Conservation (phyloP, 1,139 yeast genomes). For the Meyerozyma carpophila region DNA sequence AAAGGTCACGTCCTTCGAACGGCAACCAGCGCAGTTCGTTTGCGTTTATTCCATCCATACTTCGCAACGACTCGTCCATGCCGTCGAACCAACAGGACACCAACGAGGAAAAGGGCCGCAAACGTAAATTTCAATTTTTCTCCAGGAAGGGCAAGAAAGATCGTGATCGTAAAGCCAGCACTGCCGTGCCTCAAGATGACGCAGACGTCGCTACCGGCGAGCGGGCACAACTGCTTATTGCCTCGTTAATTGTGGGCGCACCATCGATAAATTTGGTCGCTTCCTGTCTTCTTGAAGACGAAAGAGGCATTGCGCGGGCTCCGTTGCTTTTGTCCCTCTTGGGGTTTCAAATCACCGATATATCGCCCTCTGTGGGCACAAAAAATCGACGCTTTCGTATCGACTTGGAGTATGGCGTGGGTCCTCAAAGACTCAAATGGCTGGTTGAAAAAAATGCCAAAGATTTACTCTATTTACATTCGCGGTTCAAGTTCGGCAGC, state of each 20-base stretch:
- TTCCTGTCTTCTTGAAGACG: conserved; percentile 72
- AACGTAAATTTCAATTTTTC: conserved; percentile 22
- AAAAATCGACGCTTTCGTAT: conserved; percentile 56
- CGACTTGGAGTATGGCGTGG: conserved; percentile 86
- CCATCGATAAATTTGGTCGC: conserved; percentile 79
- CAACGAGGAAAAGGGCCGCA: conserved; percentile 4
- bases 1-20: conserved; percentile 1
- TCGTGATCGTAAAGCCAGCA: conserved; percentile 11
- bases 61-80: conserved; percentile 8
- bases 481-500: conserved; percentile 51
- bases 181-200: conserved; percentile 14
- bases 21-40: conserved; percentile 6
- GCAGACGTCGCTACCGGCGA: conserved; percentile 30
- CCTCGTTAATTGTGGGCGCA: conserved; percentile 63
- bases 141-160: conserved; percentile 24
- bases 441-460: conserved; percentile 64
- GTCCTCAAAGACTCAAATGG: conserved; percentile 78
- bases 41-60: conserved; percentile 12
- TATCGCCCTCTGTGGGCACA: conserved; percentile 34
- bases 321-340: conserved; percentile 74
- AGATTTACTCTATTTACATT: conserved; percentile 67
- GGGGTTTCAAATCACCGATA: conserved; percentile 58
- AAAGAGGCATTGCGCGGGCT: conserved; percentile 70
- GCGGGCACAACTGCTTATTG: conserved; percentile 61
- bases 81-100: conserved; percentile 4